Evolutionary conservation across 768 basidiomycete species (phyloP), one percentile per base, ranked within the genome.

Genomic region (Artomyces pyxidatus): DNA sequence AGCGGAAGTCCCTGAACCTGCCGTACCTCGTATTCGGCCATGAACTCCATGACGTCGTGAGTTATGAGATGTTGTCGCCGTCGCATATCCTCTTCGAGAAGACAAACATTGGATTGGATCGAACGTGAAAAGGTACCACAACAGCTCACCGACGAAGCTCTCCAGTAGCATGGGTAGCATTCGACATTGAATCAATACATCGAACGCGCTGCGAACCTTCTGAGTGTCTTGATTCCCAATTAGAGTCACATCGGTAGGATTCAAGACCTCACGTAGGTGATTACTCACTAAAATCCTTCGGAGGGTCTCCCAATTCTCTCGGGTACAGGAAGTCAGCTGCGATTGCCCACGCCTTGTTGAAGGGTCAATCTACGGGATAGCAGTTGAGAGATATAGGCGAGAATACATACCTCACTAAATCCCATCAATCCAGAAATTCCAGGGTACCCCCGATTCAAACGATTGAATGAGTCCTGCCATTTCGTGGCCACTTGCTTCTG

Each of bases 381-480:
- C 47, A 28, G 16, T 37, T n/a, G 16, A 17, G 11, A 42, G 32
- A 9, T 16, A 14, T 8, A 19, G 37, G 16, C 29, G 3, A 12
- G 6, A 26, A 3, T 1, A 45, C 43, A 38, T 49, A 80, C 83
- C 63, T 78, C 71, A 54, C 80, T 82, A 59, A 80, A 83, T 8
- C 66, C 64, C 63, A 85, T 67, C 16, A 85, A 69, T 8, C 83
- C 83, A 9, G 78, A 67, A 49, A 85, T 83, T 8, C 83, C 84
- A 30, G 73, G 74, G 29, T 77, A 70, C 12, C 68, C 63, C 25
- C 73, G 69, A 58, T 85, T 85, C 42, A 85, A 67, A 14, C 80
- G 74, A n/a, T 70, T 64, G 60, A 85, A 85, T 2, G 80, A 72
- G 17, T 84, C 80, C 52, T 83, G 79, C 83, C 84, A 85, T 68